phyloP scores from a whole-genome alignment of 2,329 filamentous ascomycete genomes.

The Aquanectria penicillioides region DNA sequence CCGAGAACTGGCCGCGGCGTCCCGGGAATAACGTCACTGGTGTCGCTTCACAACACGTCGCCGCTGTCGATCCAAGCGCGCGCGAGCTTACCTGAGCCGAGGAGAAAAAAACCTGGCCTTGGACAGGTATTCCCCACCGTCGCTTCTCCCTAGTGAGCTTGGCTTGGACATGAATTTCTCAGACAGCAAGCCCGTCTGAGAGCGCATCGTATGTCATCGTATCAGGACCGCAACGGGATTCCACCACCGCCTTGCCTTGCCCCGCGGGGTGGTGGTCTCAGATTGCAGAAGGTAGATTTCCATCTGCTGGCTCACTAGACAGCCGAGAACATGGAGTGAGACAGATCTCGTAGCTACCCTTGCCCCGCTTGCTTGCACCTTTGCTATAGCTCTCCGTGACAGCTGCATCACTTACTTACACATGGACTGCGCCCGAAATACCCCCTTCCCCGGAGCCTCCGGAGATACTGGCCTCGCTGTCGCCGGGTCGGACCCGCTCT shows the following conservation, averaged over 20 bases:
- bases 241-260: background rate
- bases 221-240: conserved; percentile 3
- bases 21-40: conserved; percentile 13
- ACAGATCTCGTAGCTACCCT: too few relatives aligned
- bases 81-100: background rate
- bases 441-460: conserved; percentile 27
- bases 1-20: background rate
- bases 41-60: background rate
- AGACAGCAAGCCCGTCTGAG: background rate
- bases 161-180: too few relatives aligned
- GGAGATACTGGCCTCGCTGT: conserved; percentile 23
- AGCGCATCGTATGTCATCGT: conserved; percentile 13
- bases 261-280: too few relatives aligned
- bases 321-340: too few relatives aligned
- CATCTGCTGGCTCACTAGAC: too few relatives aligned
- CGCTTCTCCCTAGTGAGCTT: too few relatives aligned
- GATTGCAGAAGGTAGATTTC: too few relatives aligned
- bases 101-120: background rate
- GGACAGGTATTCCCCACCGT: background rate
- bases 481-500: conserved; percentile 21
- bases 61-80: conserved; percentile 6
- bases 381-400: too few relatives aligned
- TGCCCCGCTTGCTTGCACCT: too few relatives aligned
- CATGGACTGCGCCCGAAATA: background rate
- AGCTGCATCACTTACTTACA: too few relatives aligned